Base-by-base conservation (phyloP, 352 stramenopile genomes). In the Pythium pectinolyticum region DNA sequence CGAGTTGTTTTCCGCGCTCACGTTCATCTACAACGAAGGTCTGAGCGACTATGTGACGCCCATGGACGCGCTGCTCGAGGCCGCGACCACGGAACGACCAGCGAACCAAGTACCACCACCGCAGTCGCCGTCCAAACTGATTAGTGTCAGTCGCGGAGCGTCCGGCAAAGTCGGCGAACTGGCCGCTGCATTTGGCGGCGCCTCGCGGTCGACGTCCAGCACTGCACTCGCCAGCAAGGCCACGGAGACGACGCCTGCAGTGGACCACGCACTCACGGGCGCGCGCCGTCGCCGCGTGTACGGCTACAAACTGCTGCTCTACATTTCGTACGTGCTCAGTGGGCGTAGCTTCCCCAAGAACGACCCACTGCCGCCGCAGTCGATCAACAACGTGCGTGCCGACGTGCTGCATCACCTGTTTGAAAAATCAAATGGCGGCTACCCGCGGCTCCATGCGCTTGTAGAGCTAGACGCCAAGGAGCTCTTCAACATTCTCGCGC, bases 11-110 rank as follows among this genome's bases (percentile, higher is more conserved):
- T 97, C 92, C 19, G 95, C 94, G 32, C 74, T 98, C n/a, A 88
- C 97, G 31, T 97, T 97, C 75, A 92, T 98, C 57, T 98, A 97
- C 74, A 97, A 93, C 48, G 88, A 92, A 72, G 95, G 93, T 6
- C 67, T 98, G 39, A 76, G 97, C 39, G 94, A 98, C 66, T 98
- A 91, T 49, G 87, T 90, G 9, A 94, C 91, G 11, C 94, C 95
- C 0, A 89, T 98, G 31, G 86, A 98, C 51, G 76, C 96, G 20
- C 57, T 98, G 10, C 75, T 97, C 27, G 89, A 98, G 70, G 78
- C 77, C 31, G 80, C 67, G 50, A 89, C 78, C 7, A 80, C 77
- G 5, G 71, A 76, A n/a, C n/a, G n/a, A n/a, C n/a, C n/a, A n/a
- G n/a, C n/a, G n/a, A n/a, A n/a, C 22, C 86, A 80, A 49, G 74